Percentiles rank a stretch among this genome's conserved stretches.
These are phyloP conservation scores for Eragrostis curvula DNA, from an alignment of 176 grass and related monocot species.

Conservation along the genomic window DNA sequence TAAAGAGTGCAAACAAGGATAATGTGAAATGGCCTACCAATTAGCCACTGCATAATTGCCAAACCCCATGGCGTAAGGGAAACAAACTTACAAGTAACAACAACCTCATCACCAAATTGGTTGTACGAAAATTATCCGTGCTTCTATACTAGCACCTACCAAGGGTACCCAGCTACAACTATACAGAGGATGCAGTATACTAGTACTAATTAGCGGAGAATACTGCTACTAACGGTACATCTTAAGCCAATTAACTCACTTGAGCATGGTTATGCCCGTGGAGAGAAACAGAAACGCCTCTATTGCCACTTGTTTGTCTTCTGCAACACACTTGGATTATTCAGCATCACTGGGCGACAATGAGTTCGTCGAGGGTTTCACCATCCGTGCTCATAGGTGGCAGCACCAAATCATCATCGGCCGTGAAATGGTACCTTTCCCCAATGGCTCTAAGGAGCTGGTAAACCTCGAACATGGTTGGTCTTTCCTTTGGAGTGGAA, in stretches of 20 bases:
- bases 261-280: slow-evolving; percentile 28
- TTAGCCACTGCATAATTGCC: not conserved
- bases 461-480: slow-evolving; percentile 97
- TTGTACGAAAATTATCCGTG: slow-evolving; percentile 33
- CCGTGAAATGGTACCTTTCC: slow-evolving; percentile 75
- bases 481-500: slow-evolving; percentile 68
- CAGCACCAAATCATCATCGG: slow-evolving; percentile 68
- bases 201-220: slow-evolving; percentile 27
- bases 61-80: slow-evolving; percentile 15
- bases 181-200: slow-evolving; percentile 40
- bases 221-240: slow-evolving; percentile 28
- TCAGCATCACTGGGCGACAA: slow-evolving; percentile 58
- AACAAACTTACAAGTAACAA: slow-evolving; percentile 37
- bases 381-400: slow-evolving; percentile 53
- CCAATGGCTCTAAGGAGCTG: slow-evolving; percentile 84
- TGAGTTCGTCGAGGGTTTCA: slow-evolving; percentile 73
- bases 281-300: not conserved
- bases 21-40: slow-evolving; percentile 21
- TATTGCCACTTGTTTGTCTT: slow-evolving; percentile 8
- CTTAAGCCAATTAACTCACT: slow-evolving; percentile 27
- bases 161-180: slow-evolving; percentile 43
- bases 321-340: not conserved
- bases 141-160: slow-evolving; percentile 33
- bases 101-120: slow-evolving; percentile 7
- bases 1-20: not conserved